Base-by-base conservation (phyloP, 352 stramenopile species). In the Phytopythium oedochilum region DNA sequence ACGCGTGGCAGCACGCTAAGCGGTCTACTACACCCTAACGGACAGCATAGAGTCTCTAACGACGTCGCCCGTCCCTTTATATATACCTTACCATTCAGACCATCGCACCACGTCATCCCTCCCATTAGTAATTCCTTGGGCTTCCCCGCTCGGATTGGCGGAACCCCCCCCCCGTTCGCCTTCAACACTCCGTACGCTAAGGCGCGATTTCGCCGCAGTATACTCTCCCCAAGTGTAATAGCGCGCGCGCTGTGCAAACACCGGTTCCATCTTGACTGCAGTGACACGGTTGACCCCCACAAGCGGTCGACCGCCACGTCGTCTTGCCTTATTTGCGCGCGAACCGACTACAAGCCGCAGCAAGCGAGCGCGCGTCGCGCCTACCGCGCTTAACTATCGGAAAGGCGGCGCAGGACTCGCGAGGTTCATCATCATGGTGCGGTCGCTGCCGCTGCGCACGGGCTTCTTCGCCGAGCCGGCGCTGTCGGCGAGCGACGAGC, bases 391-490 rank as follows among this genome's bases (percentile, higher is more conserved):
- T 26, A 18, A 48, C 42, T 32, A 32, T 32, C 42, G n/a, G 25
- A 48, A 15, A 29, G 22, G n/a, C 39, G n/a, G 7, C n/a, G 39
- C 5, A 11, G 32, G 32, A 15, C 10, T 11, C 7, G 11, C 32
- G 32, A 6, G n/a, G n/a, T n/a, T n/a, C n/a, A 42, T 17, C n/a
- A 14, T 20, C 42, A 92, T 93, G 83, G 83, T 88, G 60, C 83
- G 83, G 38, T 88, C 80, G 54, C 64, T 93, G 60, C 83, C 83
- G 26, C 65, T 93, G 55, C 83, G 83, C 48, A 83, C 61, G 50
- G 83, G 83, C 61, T 93, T 89, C 68, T 93, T 93, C 64, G 66
- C 75, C 59, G 28, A 77, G 47, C 78, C 80, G 31, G 66, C 84
- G 48, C 66, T 93, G 32, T 71, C 78, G 48, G 65, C 73, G 18